Conservation (phyloP, 169 alveolate genomes). For the Eimeria falciformis region DNA sequence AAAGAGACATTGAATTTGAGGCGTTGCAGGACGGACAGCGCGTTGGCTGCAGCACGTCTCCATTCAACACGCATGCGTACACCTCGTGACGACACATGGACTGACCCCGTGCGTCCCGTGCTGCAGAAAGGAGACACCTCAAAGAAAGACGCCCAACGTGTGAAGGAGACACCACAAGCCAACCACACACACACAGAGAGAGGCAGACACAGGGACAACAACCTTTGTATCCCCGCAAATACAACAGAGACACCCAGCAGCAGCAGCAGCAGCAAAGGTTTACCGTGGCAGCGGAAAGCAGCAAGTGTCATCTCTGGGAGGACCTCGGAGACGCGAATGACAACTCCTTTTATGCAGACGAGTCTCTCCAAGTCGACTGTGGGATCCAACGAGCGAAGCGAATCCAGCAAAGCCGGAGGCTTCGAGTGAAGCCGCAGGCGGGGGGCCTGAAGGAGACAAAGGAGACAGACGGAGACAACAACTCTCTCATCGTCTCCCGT, state of each 20-base stretch:
- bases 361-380: background rate
- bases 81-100: conserved; percentile 89
- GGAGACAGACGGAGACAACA: too few species aligned
- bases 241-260: background rate
- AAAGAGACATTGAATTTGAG: conserved; percentile 93
- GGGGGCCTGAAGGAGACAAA: too few species aligned
- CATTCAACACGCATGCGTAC: conserved; percentile 92
- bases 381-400: conserved; percentile 63
- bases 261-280: conserved; percentile 4
- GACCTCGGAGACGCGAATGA: conserved; percentile 94
- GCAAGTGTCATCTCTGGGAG: conserved; percentile 99
- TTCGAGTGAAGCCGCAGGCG: conserved; percentile 65
- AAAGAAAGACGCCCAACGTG: background rate
- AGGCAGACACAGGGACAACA: background rate
- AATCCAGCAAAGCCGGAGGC: conserved; percentile 61
- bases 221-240: background rate
- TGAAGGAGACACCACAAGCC: background rate
- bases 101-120: conserved; percentile 43
- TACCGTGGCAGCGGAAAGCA: conserved; percentile 93
- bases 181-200: background rate
- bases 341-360: background rate
- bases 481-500: background rate
- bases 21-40: conserved; percentile 94
- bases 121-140: conserved; percentile 11
- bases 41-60: conserved; percentile 97